These are phyloP conservation scores for Xylogone sp. DNA, from an alignment of 2,329 filamentous ascomycete genomes.

Conservation along the genomic window DNA sequence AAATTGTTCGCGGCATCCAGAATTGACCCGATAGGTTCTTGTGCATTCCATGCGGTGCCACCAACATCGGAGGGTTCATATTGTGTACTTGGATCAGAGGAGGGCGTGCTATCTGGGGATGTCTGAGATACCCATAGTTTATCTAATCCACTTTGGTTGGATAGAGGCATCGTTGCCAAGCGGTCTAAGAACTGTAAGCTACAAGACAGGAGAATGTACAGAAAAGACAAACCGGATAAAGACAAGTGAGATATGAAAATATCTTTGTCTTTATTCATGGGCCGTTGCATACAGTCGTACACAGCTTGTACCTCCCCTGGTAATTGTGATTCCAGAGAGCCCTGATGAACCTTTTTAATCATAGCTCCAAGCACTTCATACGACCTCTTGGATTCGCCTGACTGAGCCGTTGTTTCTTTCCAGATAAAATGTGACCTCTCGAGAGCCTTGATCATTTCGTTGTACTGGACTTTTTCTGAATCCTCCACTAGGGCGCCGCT, in stretches of 20 bases:
- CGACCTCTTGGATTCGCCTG: conserved; percentile 13
- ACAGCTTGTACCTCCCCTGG: background rate
- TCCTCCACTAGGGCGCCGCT: conserved; percentile 2
- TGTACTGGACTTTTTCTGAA: background rate
- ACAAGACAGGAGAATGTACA: background rate
- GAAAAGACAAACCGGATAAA: background rate
- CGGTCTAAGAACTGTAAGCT: background rate
- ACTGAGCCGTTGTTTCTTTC: conserved; percentile 4
- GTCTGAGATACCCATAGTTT: background rate
- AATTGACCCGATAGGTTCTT: conserved; percentile 12
- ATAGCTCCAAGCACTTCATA: conserved; percentile 12
- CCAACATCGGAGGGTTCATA: background rate
- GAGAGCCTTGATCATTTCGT: conserved; percentile 11
- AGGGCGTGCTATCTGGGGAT: conserved; percentile 1
- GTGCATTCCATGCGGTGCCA: background rate
- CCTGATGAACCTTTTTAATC: conserved; percentile 13
- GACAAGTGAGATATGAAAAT: background rate
- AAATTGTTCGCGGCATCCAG: conserved; percentile 15
- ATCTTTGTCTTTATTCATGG: background rate
- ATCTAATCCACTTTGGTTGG: background rate
- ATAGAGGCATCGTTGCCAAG: background rate
- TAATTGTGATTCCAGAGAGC: background rate
- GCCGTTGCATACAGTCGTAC: background rate
- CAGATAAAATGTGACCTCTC: conserved; percentile 16
- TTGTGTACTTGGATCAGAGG: conserved; percentile 1